These are phyloP conservation scores for Cucurbitaria berberidis DNA, from an alignment of 2,329 filamentous ascomycete species.

Conservation along the genomic window DNA sequence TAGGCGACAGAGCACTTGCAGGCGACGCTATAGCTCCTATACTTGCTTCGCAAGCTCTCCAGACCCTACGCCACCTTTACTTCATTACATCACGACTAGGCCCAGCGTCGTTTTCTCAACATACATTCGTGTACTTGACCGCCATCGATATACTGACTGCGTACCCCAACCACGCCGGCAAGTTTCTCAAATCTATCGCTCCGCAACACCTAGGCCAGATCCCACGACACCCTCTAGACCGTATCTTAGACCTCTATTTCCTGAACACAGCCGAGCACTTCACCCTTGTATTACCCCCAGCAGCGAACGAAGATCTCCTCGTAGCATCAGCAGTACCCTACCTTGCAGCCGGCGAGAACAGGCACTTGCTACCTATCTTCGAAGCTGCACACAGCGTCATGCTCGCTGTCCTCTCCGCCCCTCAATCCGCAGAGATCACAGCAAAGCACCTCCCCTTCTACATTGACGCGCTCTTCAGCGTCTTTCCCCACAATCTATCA, in stretches of 20 bases:
- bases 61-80: slow-evolving; percentile 76
- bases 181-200: slow-evolving; percentile 70
- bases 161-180: slow-evolving; percentile 69
- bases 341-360: slow-evolving; percentile 65
- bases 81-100: slow-evolving; percentile 81
- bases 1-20: slow-evolving; percentile 63
- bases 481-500: slow-evolving; percentile 80
- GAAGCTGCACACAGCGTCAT: slow-evolving; percentile 86
- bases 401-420: slow-evolving; percentile 79
- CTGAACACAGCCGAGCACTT: slow-evolving; percentile 87
- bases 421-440: slow-evolving; percentile 74
- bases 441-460: slow-evolving; percentile 80
- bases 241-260: slow-evolving; percentile 84
- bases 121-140: slow-evolving; percentile 81
- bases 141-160: slow-evolving; percentile 80
- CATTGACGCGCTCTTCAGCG: slow-evolving; percentile 77
- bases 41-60: slow-evolving; percentile 73
- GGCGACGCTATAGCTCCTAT: slow-evolving; percentile 65
- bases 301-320: slow-evolving; percentile 73
- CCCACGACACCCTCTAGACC: slow-evolving; percentile 69
- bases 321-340: slow-evolving; percentile 77
- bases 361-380: slow-evolving; percentile 72
- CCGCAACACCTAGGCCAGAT: slow-evolving; percentile 62
- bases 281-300: slow-evolving; percentile 69
- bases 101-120: slow-evolving; percentile 78